Percentiles rank a stretch among this genome's conserved stretches.
These are phyloP conservation scores for Isatis lusitanica DNA, from an alignment of 441 rosid species.

Conservation along the genomic window DNA sequence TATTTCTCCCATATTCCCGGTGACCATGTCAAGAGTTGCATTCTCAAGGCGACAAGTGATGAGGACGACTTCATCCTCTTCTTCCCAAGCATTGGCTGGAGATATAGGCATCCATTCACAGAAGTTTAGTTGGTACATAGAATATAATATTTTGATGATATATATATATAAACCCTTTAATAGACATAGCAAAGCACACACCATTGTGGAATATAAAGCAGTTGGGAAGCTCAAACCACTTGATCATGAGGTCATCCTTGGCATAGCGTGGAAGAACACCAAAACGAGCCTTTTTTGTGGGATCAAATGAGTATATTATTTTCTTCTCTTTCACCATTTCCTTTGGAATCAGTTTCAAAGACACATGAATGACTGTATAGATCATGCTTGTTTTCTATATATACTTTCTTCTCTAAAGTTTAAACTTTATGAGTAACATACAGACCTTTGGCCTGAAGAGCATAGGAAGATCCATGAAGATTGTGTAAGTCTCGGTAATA, in stretches of 20 bases:
- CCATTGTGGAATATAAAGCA: slow-evolving; percentile 98
- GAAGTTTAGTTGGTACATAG: slow-evolving; percentile 20
- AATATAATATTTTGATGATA: neutral
- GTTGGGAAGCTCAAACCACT: slow-evolving; percentile 99
- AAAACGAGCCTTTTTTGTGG: slow-evolving; percentile 80
- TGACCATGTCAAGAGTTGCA: slow-evolving; percentile 79
- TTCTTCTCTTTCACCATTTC: slow-evolving; percentile 89
- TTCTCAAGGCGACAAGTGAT: slow-evolving; percentile 83
- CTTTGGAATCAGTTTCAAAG: slow-evolving; percentile 44
- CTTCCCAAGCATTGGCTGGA: slow-evolving; percentile 97
- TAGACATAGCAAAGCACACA: slow-evolving; percentile 34
- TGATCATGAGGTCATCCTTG: slow-evolving; percentile 72
- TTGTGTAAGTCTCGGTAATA: slow-evolving; percentile 84
- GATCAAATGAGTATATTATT: slow-evolving; percentile 73
- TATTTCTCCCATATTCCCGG: slow-evolving; percentile 62
- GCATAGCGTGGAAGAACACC: slow-evolving; percentile 93
- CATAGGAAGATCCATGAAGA: slow-evolving; percentile 94
- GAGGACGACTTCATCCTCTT: slow-evolving; percentile 83
- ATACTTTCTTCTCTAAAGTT: slow-evolving; percentile 92
- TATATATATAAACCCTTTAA: neutral
- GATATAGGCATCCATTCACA: slow-evolving; percentile 24
- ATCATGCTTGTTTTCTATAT: neutral
- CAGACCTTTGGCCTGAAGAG: slow-evolving; percentile 86
- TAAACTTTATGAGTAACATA: slow-evolving; percentile 15
- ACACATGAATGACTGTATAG: slow-evolving; percentile 8